Base-by-base conservation (phyloP, 179 eudicot species). In the Silene noctiflora region DNA sequence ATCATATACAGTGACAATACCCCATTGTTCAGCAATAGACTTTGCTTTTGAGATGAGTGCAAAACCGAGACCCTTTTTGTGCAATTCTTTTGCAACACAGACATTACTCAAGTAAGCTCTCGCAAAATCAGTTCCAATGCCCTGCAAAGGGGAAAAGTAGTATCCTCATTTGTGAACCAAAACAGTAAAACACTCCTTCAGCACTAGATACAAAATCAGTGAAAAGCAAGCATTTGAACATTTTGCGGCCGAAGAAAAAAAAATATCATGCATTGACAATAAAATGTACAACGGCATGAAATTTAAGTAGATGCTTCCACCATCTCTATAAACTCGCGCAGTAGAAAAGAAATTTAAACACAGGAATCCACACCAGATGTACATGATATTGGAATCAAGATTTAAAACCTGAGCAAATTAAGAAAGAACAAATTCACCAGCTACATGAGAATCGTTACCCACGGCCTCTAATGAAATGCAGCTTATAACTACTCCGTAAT, bases 91-190 rank as follows among this genome's bases (percentile, higher is more conserved):
- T 76, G 98, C 96, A 56, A 94, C 98, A 82, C 98, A 92, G 14
- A 94, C 97, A 71, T 92, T 91, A 82, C 91, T 91, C 79, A 94
- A 63, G 80, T 94, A 94, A 44, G 92, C 98, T 87, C 98, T 88
- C 9, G 89, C 88, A 78, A 94, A 92, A 87, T 94, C 97, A 77
- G 89, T 85, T 72, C 95, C 93, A 81, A 87, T 88, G 70, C 92
- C 93, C 98, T 94, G 87, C 74, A 29, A 72, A 85, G 65, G 16
- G 55, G 55, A 70, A 75, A 67, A 72, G 44, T 9, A 9, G 1
- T 56, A 11, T 29, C 71, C 51, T 74, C 78, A 42, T 25, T 13
- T 25, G 21, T 29, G 6, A 31, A 29, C 31, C 66, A 24, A 42
- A 63, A 51, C 20, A 31, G 29, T 27, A 65, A 78, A 53, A 21